Conservation (phyloP, 805 yeast species). For the Barnettozyma populi region DNA sequence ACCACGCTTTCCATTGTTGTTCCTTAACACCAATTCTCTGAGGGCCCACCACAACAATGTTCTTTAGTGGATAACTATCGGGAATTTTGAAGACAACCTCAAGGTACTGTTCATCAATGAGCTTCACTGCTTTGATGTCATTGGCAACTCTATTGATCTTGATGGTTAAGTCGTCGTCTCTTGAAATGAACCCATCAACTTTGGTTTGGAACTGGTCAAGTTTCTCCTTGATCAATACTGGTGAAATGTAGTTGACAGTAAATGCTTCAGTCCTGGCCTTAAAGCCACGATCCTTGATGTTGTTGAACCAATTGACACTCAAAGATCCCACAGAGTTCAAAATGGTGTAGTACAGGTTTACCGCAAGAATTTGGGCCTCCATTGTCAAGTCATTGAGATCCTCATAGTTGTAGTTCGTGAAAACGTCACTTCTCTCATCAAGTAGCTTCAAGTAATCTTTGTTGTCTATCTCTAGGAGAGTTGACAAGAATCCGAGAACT, state of each 20-base stretch:
- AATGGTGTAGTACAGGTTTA: conserved; percentile 47
- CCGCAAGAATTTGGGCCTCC: conserved; percentile 6
- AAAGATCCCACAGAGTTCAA: conserved; percentile 50
- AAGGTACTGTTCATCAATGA: conserved; percentile 82
- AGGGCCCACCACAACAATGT: conserved; percentile 71
- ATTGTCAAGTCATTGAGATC: conserved; percentile 34
- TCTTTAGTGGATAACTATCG: conserved; percentile 67
- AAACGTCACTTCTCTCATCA: conserved; percentile 16
- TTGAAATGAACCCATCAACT: conserved; percentile 29
- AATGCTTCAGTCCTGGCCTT: conserved; percentile 58
- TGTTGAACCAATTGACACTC: conserved; percentile 64
- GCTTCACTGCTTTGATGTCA: conserved; percentile 68
- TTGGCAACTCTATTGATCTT: conserved; percentile 54
- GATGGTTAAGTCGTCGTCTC: conserved; percentile 42
- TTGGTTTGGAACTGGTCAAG: conserved; percentile 44
- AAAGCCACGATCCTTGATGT: conserved; percentile 60
- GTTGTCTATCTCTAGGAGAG: conserved; percentile 32
- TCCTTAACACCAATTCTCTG: conserved; percentile 84
- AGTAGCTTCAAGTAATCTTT: conserved; percentile 20
- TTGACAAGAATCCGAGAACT: conserved; percentile 49
- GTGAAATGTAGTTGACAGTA: conserved; percentile 57
- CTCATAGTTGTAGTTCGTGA: conserved; percentile 20
- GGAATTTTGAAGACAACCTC: conserved; percentile 78
- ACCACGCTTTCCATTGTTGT: conserved; percentile 92
- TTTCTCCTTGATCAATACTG: conserved; percentile 53